Evolutionary conservation across 495 filamentous ascomycete species (phyloP).

Genomic region (Hypoxylon intermedium): DNA sequence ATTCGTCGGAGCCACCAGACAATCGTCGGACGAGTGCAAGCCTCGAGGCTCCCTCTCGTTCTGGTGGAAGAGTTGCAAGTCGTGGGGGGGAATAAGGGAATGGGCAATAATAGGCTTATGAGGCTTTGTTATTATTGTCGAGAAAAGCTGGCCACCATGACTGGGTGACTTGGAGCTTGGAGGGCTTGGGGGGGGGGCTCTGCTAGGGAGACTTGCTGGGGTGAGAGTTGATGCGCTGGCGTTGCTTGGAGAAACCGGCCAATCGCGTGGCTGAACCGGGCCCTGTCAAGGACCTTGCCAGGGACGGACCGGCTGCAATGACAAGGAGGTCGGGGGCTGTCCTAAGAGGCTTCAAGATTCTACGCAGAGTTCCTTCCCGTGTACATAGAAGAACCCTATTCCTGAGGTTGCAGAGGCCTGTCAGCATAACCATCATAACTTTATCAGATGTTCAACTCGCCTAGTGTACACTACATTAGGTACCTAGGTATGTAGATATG

Average conservation of each 20-base stretch:
- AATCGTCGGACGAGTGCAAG: conserved; percentile 26
- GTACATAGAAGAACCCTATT: background rate
- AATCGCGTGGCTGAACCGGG: conserved; percentile 26
- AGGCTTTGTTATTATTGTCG: conserved; percentile 49
- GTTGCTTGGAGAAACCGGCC: conserved; percentile 34
- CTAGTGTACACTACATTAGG: too few species aligned
- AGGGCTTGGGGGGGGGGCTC: conserved; percentile 3
- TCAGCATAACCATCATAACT: too few species aligned
- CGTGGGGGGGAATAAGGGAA: conserved; percentile 11
- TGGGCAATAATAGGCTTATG: conserved; percentile 42
- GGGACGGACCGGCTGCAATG: conserved; percentile 38
- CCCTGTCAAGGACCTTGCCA: conserved; percentile 29
- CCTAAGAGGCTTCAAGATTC: conserved; percentile 11
- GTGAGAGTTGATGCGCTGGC: conserved; percentile 45
- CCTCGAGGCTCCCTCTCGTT: conserved; percentile 35
- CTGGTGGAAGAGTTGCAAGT: conserved; percentile 18
- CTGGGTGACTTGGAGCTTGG: conserved; percentile 42
- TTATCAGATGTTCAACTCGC: too few species aligned
- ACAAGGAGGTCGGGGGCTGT: conserved; percentile 33
- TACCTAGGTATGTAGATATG: too few species aligned
- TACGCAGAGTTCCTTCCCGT: background rate
- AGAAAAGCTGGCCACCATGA: conserved; percentile 44
- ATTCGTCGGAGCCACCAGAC: conserved; percentile 18
- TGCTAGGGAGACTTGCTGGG: conserved; percentile 39
- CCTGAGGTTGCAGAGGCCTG: too few species aligned